Conservation (phyloP, 2,329 filamentous ascomycete species). For the Aureobasidium lini region DNA sequence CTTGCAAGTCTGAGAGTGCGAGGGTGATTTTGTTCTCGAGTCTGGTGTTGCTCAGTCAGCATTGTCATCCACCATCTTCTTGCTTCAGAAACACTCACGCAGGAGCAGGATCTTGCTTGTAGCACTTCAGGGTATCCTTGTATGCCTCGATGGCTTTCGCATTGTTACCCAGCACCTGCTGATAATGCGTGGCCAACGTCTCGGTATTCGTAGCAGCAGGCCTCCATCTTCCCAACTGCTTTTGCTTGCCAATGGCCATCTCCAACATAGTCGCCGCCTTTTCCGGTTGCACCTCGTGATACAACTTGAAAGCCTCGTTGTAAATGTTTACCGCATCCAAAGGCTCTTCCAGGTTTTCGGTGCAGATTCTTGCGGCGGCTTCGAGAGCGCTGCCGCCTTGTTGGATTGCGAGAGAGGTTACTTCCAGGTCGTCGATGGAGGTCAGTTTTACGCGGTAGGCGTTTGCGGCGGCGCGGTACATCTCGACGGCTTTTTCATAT, state of each 20-base stretch:
- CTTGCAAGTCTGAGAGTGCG: constrained; percentile 83
- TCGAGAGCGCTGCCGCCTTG: constrained; percentile 87
- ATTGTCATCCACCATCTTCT: too few relatives aligned
- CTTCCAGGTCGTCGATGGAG: constrained; percentile 1
- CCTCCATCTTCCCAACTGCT: constrained; percentile 80
- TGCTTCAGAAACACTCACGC: constrained; percentile 49
- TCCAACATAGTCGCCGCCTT: constrained; percentile 76
- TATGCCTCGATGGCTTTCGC: constrained; percentile 76
- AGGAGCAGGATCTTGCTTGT: constrained; percentile 75
- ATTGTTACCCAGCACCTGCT: constrained; percentile 70
- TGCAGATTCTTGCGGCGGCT: constrained; percentile 72
- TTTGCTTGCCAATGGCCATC: constrained; percentile 77
- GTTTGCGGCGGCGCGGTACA: constrained; percentile 84
- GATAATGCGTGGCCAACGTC: constrained; percentile 76
- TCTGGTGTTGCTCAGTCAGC: constrained; percentile 34
- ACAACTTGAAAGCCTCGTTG: constrained; percentile 90
- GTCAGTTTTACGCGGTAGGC: constrained; percentile 44
- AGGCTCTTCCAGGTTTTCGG: constrained; percentile 74
- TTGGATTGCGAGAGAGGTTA: constrained; percentile 23
- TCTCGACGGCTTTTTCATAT: constrained; percentile 78
- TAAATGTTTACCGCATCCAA: constrained; percentile 87
- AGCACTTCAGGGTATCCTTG: constrained; percentile 68
- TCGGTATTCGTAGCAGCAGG: constrained; percentile 88
- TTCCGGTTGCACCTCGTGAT: constrained; percentile 75
- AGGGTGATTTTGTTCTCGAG: constrained; percentile 90